Evolutionary conservation across 2,329 filamentous ascomycete genomes (phyloP), one percentile per base, ranked within the genome.

Genomic region (Ophiocordyceps camponoti-saundersi): DNA sequence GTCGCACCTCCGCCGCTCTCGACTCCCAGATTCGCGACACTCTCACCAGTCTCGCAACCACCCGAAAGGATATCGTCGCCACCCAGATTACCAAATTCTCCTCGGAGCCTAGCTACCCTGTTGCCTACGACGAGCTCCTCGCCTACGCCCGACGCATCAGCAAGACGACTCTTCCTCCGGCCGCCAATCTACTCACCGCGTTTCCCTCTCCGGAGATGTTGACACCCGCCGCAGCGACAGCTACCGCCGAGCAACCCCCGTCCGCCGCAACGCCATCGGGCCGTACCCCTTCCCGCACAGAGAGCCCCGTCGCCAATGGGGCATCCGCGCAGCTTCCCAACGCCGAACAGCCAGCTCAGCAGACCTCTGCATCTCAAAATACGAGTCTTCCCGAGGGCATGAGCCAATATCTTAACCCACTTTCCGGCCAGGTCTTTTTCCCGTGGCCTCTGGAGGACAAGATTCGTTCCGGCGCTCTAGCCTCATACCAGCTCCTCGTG

Each of bases 121-220:
- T 92, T 45, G 73, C 73, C 3, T 85, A 87, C 57, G 72, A 79
- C 42, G 81, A 89, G 53, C 75, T 93, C 0, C 77, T 93, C 21
- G 73, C 70, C 51, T 92, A 86, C 59, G 86, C 85, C 21, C 81
- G 82, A 42, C 79, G 81, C 52, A 92, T 93, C 57, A 83, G 80
- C 60, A 83, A 80, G 59, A 87, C 81, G 52, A 90, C 86, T 1
- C 72, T 87, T 13, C 85, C 86, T 0, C 80, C 80, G 0, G 76
- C 76, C 0, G 66, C 67, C 44, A 66, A 68, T 44, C 61, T 68
- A 13, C 69, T 71, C 20, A 55, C 30, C 16, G 46, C 13, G 15
- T 15, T 40, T 11, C 26, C 60, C 1, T 51, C 56, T 3, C 57
- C 59, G 1, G 60, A 56, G 15, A 50, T 44, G 6, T 60, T 62